phyloP scores from a whole-genome alignment of 148 eudicot species.

The Rhododendron vialii region DNA sequence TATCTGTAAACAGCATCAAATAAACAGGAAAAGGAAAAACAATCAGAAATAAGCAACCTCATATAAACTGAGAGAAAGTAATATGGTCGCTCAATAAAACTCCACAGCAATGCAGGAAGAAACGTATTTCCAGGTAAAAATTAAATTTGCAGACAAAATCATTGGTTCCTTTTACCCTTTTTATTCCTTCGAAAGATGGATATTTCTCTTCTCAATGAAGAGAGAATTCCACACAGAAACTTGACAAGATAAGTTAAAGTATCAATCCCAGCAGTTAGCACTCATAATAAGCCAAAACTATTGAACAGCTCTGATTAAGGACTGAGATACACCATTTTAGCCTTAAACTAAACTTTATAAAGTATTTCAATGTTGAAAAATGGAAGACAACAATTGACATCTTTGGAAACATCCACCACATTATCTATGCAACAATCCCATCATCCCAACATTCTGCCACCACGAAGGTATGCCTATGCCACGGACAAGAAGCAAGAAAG shows the following conservation, averaged over 20 bases:
- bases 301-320: neutral
- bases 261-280: neutral
- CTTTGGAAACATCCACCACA: neutral
- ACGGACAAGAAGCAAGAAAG: neutral
- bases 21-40: neutral
- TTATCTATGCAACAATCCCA: neutral
- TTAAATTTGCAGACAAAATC: neutral
- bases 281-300: neutral
- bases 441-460: neutral
- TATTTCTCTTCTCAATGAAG: neutral
- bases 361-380: neutral
- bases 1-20: conserved; percentile 44
- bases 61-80: neutral
- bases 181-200: neutral
- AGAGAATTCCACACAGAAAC: neutral
- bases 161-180: neutral
- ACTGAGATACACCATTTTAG: neutral
- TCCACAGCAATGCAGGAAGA: neutral
- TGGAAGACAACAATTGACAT: neutral
- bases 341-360: neutral
- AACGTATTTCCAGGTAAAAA: neutral
- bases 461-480: neutral
- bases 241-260: neutral
- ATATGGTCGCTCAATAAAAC: neutral
- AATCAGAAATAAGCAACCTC: neutral